Evolutionary conservation across 495 filamentous ascomycete species (phyloP), one percentile per base, ranked within the genome.

Genomic region (Podospora australis): DNA sequence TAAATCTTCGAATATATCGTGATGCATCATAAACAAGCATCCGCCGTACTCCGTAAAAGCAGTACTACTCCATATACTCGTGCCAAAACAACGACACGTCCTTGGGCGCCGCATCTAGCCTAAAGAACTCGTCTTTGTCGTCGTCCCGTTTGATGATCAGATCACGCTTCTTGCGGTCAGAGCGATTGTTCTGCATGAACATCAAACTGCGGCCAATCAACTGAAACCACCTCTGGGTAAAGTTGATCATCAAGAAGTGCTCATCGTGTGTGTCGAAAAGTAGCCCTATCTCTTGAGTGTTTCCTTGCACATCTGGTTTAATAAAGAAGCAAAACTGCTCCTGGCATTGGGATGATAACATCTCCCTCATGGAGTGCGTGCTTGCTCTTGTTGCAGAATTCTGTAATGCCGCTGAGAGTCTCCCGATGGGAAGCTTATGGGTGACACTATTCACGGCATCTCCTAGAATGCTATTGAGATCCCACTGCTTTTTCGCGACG

Each of bases 231-330:
- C 50, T 16, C 22, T 19, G 7, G 1, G 11, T 19, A 45, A 60
- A 57, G 16, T 60, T 45, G 17, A 57, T 39, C 35, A 60, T 45
- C 32, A 54, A 25, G 41, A 60, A 56, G 49, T 16, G 22, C 1
- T 41, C 10, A 10, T 24, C 35, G 1, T 35, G 46, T 19, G 24
- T 42, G 35, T 36, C 46, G 29, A 41, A 39, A 6, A 59, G 46
- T 19, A 55, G 25, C 20, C 52, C 56, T 3, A 59, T 32, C 14
- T 59, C 52, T 10, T n/a, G 30, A 2, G 6, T 25, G 2, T 29
- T 23, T 5, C 19, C 41, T 9, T 9, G 6, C 21, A 25, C 24
- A 29, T 20, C 34, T 19, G 19, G 6, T 10, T 20, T 4, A n/a
- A 35, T 7, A 6, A 49, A 24, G 17, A 40, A 1, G 34, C 49